Evolutionary conservation across 1,284 basidiomycete species (phyloP).

Genomic region (Boletus albobrunnescens): DNA sequence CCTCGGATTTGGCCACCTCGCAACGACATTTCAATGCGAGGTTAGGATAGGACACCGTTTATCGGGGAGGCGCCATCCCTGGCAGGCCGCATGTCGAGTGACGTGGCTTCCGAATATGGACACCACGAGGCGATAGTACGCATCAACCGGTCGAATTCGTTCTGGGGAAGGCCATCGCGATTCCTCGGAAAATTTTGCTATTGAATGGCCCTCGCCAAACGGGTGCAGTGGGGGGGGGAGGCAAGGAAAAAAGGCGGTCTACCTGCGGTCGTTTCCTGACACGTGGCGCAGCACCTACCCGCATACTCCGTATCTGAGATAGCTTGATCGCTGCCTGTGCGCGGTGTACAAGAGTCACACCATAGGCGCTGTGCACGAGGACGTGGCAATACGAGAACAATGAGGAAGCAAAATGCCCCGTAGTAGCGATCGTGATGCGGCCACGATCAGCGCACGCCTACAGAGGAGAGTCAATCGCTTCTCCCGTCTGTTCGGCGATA

Average conservation of each 20-base stretch:
- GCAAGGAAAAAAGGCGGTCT: background rate
- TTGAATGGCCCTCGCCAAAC: background rate
- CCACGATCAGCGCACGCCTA: slow-evolving; percentile 9
- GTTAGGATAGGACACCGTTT: background rate
- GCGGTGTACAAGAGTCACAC: slow-evolving; percentile 3
- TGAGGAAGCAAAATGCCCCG: slow-evolving; percentile 15
- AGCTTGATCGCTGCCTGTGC: slow-evolving; percentile 2
- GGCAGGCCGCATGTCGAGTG: slow-evolving; percentile 4
- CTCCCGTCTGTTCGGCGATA: slow-evolving; percentile 18
- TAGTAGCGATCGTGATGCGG: slow-evolving; percentile 9
- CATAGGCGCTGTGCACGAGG: background rate
- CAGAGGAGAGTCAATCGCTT: slow-evolving; percentile 18
- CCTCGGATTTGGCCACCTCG: background rate
- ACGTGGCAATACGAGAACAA: slow-evolving; percentile 16
- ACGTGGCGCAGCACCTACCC: too few species aligned
- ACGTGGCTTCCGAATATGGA: slow-evolving; percentile 13
- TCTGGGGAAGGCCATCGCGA: slow-evolving; percentile 13
- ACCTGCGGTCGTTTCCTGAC: slow-evolving; percentile 3
- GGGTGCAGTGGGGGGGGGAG: background rate
- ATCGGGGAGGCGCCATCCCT: background rate
- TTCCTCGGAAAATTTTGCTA: slow-evolving; percentile 14
- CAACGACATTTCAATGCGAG: background rate
- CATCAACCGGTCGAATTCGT: slow-evolving; percentile 6
- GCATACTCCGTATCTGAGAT: background rate
- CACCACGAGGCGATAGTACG: slow-evolving; percentile 21